Base-by-base conservation (phyloP, 2,329 filamentous ascomycete species). In the Plectosphaerella sp. region DNA sequence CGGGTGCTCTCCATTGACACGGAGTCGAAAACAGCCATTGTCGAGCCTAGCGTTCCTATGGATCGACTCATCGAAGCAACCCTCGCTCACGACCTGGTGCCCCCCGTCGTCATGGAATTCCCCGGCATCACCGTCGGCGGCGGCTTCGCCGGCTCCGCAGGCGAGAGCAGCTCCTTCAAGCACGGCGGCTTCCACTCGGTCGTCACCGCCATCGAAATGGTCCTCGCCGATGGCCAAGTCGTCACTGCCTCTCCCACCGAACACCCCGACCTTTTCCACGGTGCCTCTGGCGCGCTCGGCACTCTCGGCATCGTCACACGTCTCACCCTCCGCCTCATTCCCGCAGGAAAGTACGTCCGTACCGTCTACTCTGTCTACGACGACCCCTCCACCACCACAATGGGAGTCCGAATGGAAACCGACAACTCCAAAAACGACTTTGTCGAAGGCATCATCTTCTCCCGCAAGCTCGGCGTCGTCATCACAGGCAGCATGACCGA, bases 1-100 rank as follows among this genome's bases (percentile, higher is more conserved):
- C 76, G 80, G 64, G 79, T 92, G 15, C 71, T 92, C 10, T 67
- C 73, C 9, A 71, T 92, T 46, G 78, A 90, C 61, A 65, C 59
- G 0, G 59, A 68, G 1, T 64, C 64, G 6, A 77, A 74, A 56
- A 85, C 78, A 4, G 86, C 79, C 6, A 66, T 87, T n/a, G 83
- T 86, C 2, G 84, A 89, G 66, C 85, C 86, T 3, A 88, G 88
- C 59, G 86, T 88, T 7, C 72, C 83, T 1, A 87, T 89, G 83
- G 84, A 87, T 57, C 65, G 66, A 1, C 76, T 89, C 8, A 78
- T 87, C 12, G 74, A 77, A 50, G 79, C 77, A 4, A 82, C 83
- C 1, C 60, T 84, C n/a, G 66, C 70, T 18, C 67, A 79, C 50
- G 76, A 75, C 1, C 70, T 88, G 2, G 71, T 88, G 2, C 84